Evolutionary conservation across 768 basidiomycete genomes (phyloP), one percentile per base, ranked within the genome.

Genomic region (Leucocoprinus birnbaumii): DNA sequence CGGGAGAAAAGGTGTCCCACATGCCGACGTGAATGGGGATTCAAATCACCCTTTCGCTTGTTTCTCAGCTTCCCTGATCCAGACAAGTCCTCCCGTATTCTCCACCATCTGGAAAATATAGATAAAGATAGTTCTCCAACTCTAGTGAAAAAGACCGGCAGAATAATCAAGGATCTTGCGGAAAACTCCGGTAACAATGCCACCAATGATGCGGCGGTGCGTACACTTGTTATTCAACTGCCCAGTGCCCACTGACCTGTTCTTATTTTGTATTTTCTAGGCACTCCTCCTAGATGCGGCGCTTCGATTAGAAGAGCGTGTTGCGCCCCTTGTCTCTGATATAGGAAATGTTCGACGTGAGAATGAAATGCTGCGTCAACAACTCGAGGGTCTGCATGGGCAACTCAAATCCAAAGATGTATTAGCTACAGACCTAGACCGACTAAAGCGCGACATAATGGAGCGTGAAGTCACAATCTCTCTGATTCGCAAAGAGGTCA

Each of bases 391-490:
- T 13, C 7, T 25, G 18, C 24, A 43, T 34, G 40, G 26, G n/a
- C 46, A 55, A 27, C 47, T 55, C 19, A 41, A 55, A 44, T 43
- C 40, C 9, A 55, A 55, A 25, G 54, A 55, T 6, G 48, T 19
- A 18, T 18, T 55, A 13, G 8, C 38, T 13, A 34, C 46, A 10
- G 21, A 55, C 11, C 42, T 55, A 7, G 41, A 49, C 3, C 38
- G 27, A 37, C 38, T 55, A 48, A 42, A 49, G 7, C 48, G 10
- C 1, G 42, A 47, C 1, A 19, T 49, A 14, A 22, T 22, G 40
- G 54, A 48, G 25, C 54, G 41, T 11, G 48, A 55, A 41, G 27
- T 13, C 26, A 34, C 24, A 2, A 21, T 55, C 18, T 16, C 40
- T 10, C 27, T n/a, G 2, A n/a, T 34, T 3, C 40, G 31, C 3